phyloP scores from a whole-genome alignment of 495 filamentous ascomycete genomes.

The Rostrohypoxylon terebratum region DNA sequence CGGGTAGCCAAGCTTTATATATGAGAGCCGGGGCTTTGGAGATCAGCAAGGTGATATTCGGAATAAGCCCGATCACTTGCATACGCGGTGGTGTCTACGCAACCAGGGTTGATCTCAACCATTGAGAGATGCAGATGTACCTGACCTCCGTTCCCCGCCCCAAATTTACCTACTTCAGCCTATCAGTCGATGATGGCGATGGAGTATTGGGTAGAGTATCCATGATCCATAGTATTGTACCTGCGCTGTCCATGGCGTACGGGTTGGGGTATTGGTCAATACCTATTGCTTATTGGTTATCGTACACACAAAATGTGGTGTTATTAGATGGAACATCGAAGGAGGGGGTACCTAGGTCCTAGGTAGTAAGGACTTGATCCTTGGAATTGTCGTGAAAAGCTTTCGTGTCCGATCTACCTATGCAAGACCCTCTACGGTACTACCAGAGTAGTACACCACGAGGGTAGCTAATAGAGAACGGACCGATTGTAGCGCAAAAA shows the following conservation, averaged over 20 bases:
- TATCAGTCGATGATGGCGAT: slow-evolving; percentile 3
- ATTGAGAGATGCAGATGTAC: slow-evolving; percentile 3
- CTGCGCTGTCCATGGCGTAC: too few species aligned
- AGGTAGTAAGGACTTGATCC: slow-evolving; percentile 9
- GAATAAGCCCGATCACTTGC: slow-evolving; percentile 7
- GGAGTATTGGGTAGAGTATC: too few species aligned
- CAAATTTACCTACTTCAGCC: neutral
- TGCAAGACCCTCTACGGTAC: neutral
- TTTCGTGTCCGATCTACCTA: slow-evolving; percentile 29
- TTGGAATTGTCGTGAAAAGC: slow-evolving; percentile 15
- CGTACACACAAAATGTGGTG: slow-evolving; percentile 1
- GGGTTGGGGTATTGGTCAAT: too few species aligned
- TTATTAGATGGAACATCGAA: slow-evolving; percentile 23
- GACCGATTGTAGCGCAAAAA: slow-evolving; percentile 38
- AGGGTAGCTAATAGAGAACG: slow-evolving; percentile 30
- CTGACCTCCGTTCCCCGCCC: slow-evolving; percentile 5
- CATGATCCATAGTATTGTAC: too few species aligned
- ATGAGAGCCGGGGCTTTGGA: neutral
- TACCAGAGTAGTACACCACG: slow-evolving; percentile 32
- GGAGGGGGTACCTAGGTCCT: slow-evolving; percentile 32
- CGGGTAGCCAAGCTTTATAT: neutral
- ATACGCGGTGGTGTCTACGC: slow-evolving; percentile 13
- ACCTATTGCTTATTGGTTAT: neutral
- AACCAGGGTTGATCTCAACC: slow-evolving; percentile 16
- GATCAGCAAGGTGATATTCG: neutral